phyloP scores from a whole-genome alignment of 768 basidiomycete species.

The Lepiota venenata region DNA sequence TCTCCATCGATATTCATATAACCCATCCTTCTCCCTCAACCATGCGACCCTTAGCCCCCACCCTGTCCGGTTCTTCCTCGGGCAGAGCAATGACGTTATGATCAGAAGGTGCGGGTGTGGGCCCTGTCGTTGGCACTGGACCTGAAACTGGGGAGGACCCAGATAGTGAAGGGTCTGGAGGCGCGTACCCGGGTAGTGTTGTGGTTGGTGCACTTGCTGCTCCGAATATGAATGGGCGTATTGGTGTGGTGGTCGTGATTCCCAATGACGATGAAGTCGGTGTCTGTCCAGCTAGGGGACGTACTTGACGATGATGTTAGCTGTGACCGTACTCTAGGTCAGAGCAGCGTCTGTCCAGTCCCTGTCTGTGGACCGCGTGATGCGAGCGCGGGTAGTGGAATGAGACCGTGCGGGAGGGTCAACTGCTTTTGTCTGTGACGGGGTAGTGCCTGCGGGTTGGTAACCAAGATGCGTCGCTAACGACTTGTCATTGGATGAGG shows the following conservation, averaged over 20 bases:
- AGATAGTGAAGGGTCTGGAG: neutral
- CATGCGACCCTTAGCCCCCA: no score
- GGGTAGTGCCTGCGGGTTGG: slow-evolving; percentile 60
- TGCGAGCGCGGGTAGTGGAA: slow-evolving; percentile 54
- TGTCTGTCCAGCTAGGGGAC: slow-evolving; percentile 15
- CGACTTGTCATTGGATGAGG: slow-evolving; percentile 32
- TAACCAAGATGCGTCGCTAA: slow-evolving; percentile 47
- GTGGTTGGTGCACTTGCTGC: no score
- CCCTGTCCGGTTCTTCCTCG: no score
- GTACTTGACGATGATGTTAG: neutral
- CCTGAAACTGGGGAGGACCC: no score
- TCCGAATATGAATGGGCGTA: slow-evolving; percentile 9
- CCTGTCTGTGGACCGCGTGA: slow-evolving; percentile 54
- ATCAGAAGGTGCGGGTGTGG: no score
- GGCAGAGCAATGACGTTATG: no score
- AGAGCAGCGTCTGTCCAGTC: slow-evolving; percentile 53
- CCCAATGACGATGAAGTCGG: slow-evolving; percentile 27
- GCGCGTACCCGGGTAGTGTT: no score
- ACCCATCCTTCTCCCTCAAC: no score
- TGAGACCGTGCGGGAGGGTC: slow-evolving; percentile 38
- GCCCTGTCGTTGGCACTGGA: no score
- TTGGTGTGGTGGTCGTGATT: slow-evolving; percentile 8
- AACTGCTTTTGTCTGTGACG: slow-evolving; percentile 35
- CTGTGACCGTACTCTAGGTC: slow-evolving; percentile 47
- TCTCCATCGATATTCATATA: no score